A percentile compares a stretch with the other conserved stretches of the same genome.
These are phyloP conservation scores for Wickerhamiella parazyma DNA, from an alignment of 805 yeast species.

Conservation along the genomic window DNA sequence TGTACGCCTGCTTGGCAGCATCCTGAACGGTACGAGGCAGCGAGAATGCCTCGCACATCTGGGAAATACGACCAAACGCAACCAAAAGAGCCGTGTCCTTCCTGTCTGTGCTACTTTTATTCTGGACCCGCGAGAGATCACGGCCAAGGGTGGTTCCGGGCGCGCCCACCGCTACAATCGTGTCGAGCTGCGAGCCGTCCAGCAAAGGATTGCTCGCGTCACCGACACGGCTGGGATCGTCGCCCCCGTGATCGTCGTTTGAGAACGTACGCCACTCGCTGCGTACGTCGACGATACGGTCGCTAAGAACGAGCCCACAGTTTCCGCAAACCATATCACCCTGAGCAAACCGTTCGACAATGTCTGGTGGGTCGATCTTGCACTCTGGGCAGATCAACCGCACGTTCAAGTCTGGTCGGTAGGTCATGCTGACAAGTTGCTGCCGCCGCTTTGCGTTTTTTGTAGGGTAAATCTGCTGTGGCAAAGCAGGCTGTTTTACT, in stretches of 20 bases:
- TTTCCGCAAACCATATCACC: slow-evolving; percentile 98
- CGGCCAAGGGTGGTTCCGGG: slow-evolving; percentile 80
- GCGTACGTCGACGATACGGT: slow-evolving; percentile 82
- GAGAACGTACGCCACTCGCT: slow-evolving; percentile 98
- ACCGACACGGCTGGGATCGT: slow-evolving; percentile 98
- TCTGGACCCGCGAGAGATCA: slow-evolving; percentile 82
- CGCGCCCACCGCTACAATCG: slow-evolving; percentile 78
- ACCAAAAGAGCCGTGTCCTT: slow-evolving; percentile 77
- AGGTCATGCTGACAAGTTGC: slow-evolving; percentile 1
- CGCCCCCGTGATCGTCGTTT: slow-evolving; percentile 95
- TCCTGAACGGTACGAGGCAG: slow-evolving; percentile 91
- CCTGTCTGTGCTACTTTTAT: slow-evolving; percentile 69
- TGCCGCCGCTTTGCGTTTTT: background rate
- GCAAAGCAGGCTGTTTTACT: too few relatives aligned
- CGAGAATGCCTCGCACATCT: slow-evolving; percentile 94
- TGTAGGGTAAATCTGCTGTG: too few relatives aligned
- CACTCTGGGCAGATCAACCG: slow-evolving; percentile 92
- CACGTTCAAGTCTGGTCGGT: slow-evolving; percentile 50
- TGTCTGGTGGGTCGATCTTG: slow-evolving; percentile 86
- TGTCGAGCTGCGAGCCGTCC: slow-evolving; percentile 82
- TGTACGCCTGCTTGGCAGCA: slow-evolving; percentile 93
- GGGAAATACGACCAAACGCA: slow-evolving; percentile 82
- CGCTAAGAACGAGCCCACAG: slow-evolving; percentile 89
- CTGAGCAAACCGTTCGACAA: slow-evolving; percentile 88
- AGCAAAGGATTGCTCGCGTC: slow-evolving; percentile 88